Evolutionary conservation across 2,329 filamentous ascomycete species (phyloP), one percentile per base, ranked within the genome.

Genomic region (Cordyceps militaris): DNA sequence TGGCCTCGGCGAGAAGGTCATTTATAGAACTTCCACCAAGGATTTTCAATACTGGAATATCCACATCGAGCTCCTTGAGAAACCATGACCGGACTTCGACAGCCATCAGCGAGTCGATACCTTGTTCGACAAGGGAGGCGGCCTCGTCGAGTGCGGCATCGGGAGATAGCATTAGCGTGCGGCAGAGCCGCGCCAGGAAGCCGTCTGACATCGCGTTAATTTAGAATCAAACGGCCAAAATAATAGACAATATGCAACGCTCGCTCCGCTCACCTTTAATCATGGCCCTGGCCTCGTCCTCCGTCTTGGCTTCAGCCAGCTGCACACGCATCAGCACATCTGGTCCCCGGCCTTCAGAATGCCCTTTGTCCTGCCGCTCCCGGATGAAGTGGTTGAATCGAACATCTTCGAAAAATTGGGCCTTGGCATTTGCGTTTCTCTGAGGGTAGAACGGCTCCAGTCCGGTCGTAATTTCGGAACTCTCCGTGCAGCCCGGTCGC

Each of bases 21-120:
- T 19, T 5, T 6, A 44, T 13, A n/a, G 42, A 24, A 6, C 10
- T 24, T 2, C 46, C 46, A 5, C 32, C 34, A 6, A 78, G 59
- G 28, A 66, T 56, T 56, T 74, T 75, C 2, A 79, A 63, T 1
- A 78, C 70, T 0, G 75, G 73, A 1, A 79, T 67, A 49, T 79
- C 73, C 0, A 73, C 63, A 0, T 71, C 58, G 0, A 79, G 43
- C 36, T 73, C 66, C 52, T 76, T 76, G 21, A 71, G 38, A 59
- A 79, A 77, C 77, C 77, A 81, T 5, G 72, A 65, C 1, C 76
- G 72, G 3, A 74, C 73, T 71, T 63, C 63, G 3, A 66, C 63
- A 3, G 66, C 63, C 2, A 65, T 58, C 4, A 67, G 59, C 7
- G 63, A 63, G 51, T 67, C 63, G 40, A 64, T 51, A 42, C 66